phyloP scores from a whole-genome alignment of 2,329 filamentous ascomycete species.

The Hypoxylon sp. region DNA sequence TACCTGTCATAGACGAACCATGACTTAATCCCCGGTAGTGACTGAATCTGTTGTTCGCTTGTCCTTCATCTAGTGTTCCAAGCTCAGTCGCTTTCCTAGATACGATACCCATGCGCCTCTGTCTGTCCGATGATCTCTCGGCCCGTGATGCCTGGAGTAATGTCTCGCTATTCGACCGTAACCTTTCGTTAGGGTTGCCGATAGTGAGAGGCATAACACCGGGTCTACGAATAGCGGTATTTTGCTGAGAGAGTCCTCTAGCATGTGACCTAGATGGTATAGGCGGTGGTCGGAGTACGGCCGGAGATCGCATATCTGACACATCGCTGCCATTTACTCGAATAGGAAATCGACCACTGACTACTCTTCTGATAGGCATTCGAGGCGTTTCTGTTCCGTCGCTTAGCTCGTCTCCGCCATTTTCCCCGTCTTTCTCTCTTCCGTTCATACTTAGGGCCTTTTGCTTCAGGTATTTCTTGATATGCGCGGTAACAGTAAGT shows the following conservation, averaged over 20 bases:
- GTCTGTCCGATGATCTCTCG: slow-evolving; percentile 69
- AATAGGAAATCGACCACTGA: slow-evolving; percentile 77
- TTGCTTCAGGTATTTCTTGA: slow-evolving; percentile 73
- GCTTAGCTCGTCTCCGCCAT: slow-evolving; percentile 73
- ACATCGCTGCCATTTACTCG: slow-evolving; percentile 82
- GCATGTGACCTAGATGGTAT: slow-evolving; percentile 88
- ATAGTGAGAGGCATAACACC: slow-evolving; percentile 80
- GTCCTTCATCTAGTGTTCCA: slow-evolving; percentile 73
- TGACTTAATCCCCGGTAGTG: slow-evolving; percentile 77
- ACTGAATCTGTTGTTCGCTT: slow-evolving; percentile 75
- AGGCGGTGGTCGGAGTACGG: slow-evolving; percentile 76
- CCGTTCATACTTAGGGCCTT: slow-evolving; percentile 63
- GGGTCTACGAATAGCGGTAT: slow-evolving; percentile 74
- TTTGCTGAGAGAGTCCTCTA: slow-evolving; percentile 80
- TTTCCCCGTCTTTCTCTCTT: slow-evolving; percentile 67
- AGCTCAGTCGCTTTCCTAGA: slow-evolving; percentile 73
- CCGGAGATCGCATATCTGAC: slow-evolving; percentile 77
- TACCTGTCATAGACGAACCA: slow-evolving; percentile 76
- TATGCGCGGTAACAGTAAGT: slow-evolving; percentile 71
- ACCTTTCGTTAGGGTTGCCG: slow-evolving; percentile 77
- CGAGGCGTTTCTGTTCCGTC: slow-evolving; percentile 87
- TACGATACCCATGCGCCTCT: slow-evolving; percentile 75
- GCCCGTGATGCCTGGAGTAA: slow-evolving; percentile 64
- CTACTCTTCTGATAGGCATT: slow-evolving; percentile 73
- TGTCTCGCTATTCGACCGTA: slow-evolving; percentile 76